Evolutionary conservation across 169 alveolate species (phyloP).

Genomic region (Plasmodium adleri): DNA sequence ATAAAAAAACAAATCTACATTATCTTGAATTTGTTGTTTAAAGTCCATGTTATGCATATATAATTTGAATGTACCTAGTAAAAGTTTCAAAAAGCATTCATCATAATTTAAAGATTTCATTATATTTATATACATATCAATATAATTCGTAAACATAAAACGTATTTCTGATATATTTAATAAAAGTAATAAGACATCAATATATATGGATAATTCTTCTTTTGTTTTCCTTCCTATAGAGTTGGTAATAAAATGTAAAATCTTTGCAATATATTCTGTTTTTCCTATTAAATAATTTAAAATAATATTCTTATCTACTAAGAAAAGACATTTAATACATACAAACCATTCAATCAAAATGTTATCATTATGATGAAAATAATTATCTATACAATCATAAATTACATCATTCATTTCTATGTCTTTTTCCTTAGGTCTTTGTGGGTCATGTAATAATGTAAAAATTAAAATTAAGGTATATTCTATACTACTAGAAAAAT

Average conservation of each 20-base stretch:
- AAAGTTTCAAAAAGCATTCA: conserved; percentile 41
- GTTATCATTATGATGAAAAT: conserved; percentile 23
- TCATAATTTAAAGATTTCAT: conserved; percentile 46
- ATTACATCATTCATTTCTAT: conserved; percentile 54
- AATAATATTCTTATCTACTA: conserved; percentile 57
- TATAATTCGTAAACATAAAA: conserved; percentile 49
- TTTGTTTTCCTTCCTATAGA: conserved; percentile 50
- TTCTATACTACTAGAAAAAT: conserved; percentile 42
- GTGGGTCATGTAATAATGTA: conserved; percentile 30
- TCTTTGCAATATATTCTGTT: conserved; percentile 26
- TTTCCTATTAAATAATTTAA: conserved; percentile 65
- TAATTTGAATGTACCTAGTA: conserved; percentile 47
- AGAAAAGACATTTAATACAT: conserved; percentile 56
- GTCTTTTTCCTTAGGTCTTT: conserved; percentile 71
- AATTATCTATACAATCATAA: conserved; percentile 42
- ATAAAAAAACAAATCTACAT: conserved; percentile 46
- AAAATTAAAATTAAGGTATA: conserved; percentile 28
- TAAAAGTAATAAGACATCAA: conserved; percentile 50
- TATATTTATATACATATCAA: conserved; percentile 32
- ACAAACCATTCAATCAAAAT: conserved; percentile 56
- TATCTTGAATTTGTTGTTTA: conserved; percentile 17
- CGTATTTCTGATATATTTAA: conserved; percentile 59
- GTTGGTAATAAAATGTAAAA: conserved; percentile 38
- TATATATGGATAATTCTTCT: conserved; percentile 15
- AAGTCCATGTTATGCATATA: conserved; percentile 63